These are phyloP conservation scores for Davidsoniella eucalypti DNA, from an alignment of 2,329 filamentous ascomycete genomes.

Conservation along the genomic window DNA sequence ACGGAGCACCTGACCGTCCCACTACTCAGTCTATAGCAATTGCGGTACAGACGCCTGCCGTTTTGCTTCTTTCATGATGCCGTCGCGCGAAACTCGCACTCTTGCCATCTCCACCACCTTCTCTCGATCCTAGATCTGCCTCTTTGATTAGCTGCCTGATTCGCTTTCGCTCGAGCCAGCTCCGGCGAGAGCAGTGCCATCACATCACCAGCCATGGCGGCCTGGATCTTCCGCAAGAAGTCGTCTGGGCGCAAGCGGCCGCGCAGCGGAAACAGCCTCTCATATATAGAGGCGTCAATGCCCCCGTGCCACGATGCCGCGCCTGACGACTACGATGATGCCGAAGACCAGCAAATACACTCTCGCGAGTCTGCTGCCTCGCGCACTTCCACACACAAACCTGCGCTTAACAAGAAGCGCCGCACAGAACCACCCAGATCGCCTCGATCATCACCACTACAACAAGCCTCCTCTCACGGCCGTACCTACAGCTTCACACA, in stretches of 20 bases:
- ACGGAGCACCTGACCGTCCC: background rate
- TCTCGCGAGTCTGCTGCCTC: background rate
- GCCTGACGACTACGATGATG: slow-evolving; percentile 19
- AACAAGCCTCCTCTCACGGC: slow-evolving; percentile 20
- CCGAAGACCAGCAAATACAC: slow-evolving; percentile 17
- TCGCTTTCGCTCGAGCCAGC: background rate
- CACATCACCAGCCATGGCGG: slow-evolving; percentile 11
- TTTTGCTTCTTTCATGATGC: slow-evolving; percentile 1
- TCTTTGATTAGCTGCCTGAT: background rate
- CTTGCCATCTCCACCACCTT: background rate
- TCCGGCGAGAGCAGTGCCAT: background rate
- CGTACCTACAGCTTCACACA: slow-evolving; percentile 48
- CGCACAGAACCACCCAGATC: slow-evolving; percentile 32
- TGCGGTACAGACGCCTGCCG: background rate
- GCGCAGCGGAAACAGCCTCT: slow-evolving; percentile 35
- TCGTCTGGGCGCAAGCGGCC: slow-evolving; percentile 39
- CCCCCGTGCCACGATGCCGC: slow-evolving; percentile 20
- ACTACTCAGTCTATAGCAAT: background rate
- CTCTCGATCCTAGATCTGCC: too few relatives aligned
- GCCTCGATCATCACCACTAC: slow-evolving; percentile 5
- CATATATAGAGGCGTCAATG: slow-evolving; percentile 30
- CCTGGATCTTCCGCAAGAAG: slow-evolving; percentile 15
- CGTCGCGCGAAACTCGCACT: slow-evolving; percentile 8
- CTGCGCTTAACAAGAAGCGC: slow-evolving; percentile 25
- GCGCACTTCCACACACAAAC: slow-evolving; percentile 14